A percentile compares a stretch with the other conserved stretches of the same genome.
These are phyloP conservation scores for Scheffersomyces segobiensis DNA, from an alignment of 1,139 yeast species.

Conservation along the genomic window DNA sequence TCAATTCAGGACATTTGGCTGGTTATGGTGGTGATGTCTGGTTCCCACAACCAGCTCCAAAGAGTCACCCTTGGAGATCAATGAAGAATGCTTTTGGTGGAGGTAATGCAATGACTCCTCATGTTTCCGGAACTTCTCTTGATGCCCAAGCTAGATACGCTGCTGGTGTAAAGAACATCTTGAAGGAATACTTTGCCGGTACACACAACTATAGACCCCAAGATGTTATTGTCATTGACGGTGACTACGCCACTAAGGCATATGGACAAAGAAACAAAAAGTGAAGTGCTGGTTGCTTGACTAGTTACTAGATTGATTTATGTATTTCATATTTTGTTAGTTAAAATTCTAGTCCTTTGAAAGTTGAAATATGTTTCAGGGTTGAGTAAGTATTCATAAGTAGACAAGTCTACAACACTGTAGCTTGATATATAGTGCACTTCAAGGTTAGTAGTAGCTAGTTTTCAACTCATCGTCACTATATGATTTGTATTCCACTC, in stretches of 20 bases:
- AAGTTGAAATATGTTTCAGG: not conserved
- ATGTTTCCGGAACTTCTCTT: conserved; percentile 74
- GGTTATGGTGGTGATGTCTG: conserved; percentile 90
- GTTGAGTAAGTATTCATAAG: not conserved
- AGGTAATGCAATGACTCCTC: conserved; percentile 88
- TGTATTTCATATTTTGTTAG: not conserved
- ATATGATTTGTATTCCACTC: not conserved
- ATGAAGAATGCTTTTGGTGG: conserved; percentile 66
- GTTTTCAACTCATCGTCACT: not conserved
- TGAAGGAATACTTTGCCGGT: conserved; percentile 61
- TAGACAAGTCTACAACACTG: too few species aligned
- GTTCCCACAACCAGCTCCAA: conserved; percentile 80
- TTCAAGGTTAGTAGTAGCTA: not conserved
- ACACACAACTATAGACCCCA: conserved; percentile 69
- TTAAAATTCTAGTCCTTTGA: not conserved
- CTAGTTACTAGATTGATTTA: not conserved
- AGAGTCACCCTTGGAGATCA: conserved; percentile 74
- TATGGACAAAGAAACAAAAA: conserved; percentile 53
- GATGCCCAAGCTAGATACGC: conserved; percentile 82
- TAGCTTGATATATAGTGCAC: not conserved
- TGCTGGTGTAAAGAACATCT: conserved; percentile 63
- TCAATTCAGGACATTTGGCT: conserved; percentile 64
- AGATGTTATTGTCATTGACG: conserved; percentile 71
- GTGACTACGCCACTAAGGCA: conserved; percentile 72
- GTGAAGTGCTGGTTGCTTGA: not conserved